Percentiles rank a stretch among this genome's conserved stretches.
Evolutionary conservation across 768 basidiomycete species (phyloP).

Genomic region (Xanthoconium purpureum): DNA sequence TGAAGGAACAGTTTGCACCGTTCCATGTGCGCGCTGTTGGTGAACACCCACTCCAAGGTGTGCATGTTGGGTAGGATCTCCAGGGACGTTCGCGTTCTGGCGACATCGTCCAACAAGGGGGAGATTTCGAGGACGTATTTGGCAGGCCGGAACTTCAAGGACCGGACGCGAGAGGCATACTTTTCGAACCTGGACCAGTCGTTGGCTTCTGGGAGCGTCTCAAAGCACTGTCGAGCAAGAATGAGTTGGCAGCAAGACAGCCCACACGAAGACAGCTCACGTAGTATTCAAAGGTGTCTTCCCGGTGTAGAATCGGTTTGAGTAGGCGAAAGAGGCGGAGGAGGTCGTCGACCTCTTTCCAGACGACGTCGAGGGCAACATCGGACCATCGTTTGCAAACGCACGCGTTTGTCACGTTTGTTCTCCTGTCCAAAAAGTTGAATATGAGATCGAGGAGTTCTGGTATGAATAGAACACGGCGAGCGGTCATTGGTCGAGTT

Average conservation of each 20-base stretch:
- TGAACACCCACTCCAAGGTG: slow-evolving; percentile 47
- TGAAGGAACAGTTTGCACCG: slow-evolving; percentile 58
- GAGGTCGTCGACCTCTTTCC: slow-evolving; percentile 51
- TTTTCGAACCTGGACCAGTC: slow-evolving; percentile 57
- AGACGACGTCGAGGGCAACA: slow-evolving; percentile 53
- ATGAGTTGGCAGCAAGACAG: background rate
- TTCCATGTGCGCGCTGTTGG: slow-evolving; percentile 26
- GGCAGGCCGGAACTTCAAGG: slow-evolving; percentile 22
- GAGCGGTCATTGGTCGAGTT: background rate
- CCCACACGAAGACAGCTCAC: slow-evolving; percentile 6
- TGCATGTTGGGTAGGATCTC: slow-evolving; percentile 55
- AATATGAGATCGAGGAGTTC: slow-evolving; percentile 61
- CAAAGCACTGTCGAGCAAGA: slow-evolving; percentile 36
- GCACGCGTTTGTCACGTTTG: slow-evolving; percentile 45
- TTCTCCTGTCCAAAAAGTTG: slow-evolving; percentile 38
- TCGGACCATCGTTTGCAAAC: slow-evolving; percentile 63
- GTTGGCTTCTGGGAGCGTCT: slow-evolving; percentile 37
- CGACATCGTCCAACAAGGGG: slow-evolving; percentile 46
- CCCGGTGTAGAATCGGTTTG: slow-evolving; percentile 38
- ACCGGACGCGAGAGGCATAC: slow-evolving; percentile 51
- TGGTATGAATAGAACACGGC: slow-evolving; percentile 48
- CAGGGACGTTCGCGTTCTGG: slow-evolving; percentile 50
- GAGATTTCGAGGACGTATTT: slow-evolving; percentile 17
- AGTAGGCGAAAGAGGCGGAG: slow-evolving; percentile 46
- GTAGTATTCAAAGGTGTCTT: slow-evolving; percentile 22